Evolutionary conservation across 1,284 basidiomycete genomes (phyloP).

Genomic region (Ceratobasidium theobromae): DNA sequence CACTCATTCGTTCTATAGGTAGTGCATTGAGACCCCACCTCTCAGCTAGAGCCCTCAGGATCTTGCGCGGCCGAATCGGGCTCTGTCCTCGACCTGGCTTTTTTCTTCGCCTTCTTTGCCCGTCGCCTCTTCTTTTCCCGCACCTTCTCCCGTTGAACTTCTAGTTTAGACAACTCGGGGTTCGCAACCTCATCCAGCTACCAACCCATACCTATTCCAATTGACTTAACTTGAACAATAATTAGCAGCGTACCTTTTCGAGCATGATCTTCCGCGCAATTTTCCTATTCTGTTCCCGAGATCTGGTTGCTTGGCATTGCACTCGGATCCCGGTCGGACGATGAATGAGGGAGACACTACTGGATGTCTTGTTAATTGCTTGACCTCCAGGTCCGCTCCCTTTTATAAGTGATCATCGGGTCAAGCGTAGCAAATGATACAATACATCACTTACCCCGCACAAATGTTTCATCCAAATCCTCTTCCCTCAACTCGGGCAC

Average conservation of each 20-base stretch:
- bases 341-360: constrained; percentile 64
- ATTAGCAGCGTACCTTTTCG: constrained; percentile 60
- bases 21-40: no score
- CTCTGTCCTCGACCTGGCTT: constrained; percentile 46
- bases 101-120: constrained; percentile 70
- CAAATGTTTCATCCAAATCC: constrained; percentile 74
- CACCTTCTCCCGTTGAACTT: constrained; percentile 64
- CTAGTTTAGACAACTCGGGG: constrained; percentile 71
- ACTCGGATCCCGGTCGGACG: constrained; percentile 77
- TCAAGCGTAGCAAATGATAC: constrained; percentile 20
- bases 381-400: constrained; percentile 83
- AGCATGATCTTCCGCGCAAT: constrained; percentile 65
- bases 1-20: background rate
- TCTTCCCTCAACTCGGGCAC: constrained; percentile 67
- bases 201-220: constrained; percentile 15
- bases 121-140: constrained; percentile 68
- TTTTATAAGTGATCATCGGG: constrained; percentile 42
- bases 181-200: constrained; percentile 70
- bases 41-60: background rate
- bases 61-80: constrained; percentile 31
- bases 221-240: background rate
- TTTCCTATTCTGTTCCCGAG: constrained; percentile 65
- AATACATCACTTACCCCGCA: constrained; percentile 56
- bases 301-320: constrained; percentile 75
- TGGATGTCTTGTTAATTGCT: constrained; percentile 75